Conservation (phyloP, 345 rosid species). For the Sisymbrium irio region DNA sequence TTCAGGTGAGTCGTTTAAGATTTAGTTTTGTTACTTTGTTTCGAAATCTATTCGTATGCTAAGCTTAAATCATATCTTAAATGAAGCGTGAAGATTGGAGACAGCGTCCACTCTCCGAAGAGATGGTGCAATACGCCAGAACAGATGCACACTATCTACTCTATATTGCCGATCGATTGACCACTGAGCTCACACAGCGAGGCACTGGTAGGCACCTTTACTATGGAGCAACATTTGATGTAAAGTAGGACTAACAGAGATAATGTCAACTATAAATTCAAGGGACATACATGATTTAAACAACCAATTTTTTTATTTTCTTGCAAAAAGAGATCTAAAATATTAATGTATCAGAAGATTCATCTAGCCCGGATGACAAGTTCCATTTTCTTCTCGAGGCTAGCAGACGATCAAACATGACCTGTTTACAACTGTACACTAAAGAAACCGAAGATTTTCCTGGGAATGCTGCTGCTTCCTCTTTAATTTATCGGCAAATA, state of each 20-base stretch:
- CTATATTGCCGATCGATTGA: conserved; percentile 59
- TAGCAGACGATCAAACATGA: conserved; percentile 81
- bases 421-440: conserved; percentile 66
- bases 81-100: conserved; percentile 98
- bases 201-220: conserved; percentile 51
- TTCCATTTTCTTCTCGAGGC: conserved; percentile 78
- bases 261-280: not conserved
- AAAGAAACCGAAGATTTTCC: conserved; percentile 81
- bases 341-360: conserved; percentile 57
- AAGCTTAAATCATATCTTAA: conserved; percentile 18
- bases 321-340: conserved; percentile 42
- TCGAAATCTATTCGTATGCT: not conserved
- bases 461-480: conserved; percentile 78
- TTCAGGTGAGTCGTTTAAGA: conserved; percentile 57
- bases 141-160: conserved; percentile 86
- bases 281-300: not conserved
- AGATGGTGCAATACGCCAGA: conserved; percentile 78
- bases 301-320: conserved; percentile 12
- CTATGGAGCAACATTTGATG: not conserved
- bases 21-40: not conserved
- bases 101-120: conserved; percentile 77
- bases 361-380: conserved; percentile 61
- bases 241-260: not conserved
- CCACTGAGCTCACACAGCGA: conserved; percentile 60
- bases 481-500: conserved; percentile 64